Conservation (phyloP, 2,329 filamentous ascomycete species). For the Berkeleyomyces basicola region DNA sequence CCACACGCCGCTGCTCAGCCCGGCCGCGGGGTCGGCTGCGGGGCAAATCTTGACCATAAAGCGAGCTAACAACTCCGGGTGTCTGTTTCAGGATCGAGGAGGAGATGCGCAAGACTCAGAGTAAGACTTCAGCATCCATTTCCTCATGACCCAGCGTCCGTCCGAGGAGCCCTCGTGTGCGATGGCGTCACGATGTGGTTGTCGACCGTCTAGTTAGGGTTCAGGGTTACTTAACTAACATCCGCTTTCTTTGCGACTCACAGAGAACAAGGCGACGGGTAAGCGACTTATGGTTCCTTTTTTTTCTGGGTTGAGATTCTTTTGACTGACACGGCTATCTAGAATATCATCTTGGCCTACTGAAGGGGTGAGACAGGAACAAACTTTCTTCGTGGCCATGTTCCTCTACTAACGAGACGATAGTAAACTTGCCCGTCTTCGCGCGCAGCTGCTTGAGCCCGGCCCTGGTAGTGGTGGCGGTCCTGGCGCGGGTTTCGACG, state of each 20-base stretch:
- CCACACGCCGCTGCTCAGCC: background rate
- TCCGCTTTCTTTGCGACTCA: slow-evolving; percentile 10
- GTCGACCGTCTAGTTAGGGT: background rate
- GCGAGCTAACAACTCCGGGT: slow-evolving; percentile 15
- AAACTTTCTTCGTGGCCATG: background rate
- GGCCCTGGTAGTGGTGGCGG: slow-evolving; percentile 61
- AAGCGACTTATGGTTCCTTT: slow-evolving; percentile 23
- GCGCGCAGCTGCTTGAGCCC: slow-evolving; percentile 88
- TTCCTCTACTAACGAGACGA: background rate
- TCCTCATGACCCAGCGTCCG: background rate
- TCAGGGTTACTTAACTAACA: slow-evolving; percentile 4
- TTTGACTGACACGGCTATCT: background rate
- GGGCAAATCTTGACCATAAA: background rate
- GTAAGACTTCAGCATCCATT: slow-evolving; percentile 34
- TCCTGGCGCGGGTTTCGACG: slow-evolving; percentile 74
- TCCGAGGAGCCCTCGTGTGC: background rate
- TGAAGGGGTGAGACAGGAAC: slow-evolving; percentile 61
- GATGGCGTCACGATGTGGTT: background rate
- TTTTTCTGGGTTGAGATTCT: background rate
- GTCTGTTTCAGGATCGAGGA: slow-evolving; percentile 71
- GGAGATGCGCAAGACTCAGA: slow-evolving; percentile 98
- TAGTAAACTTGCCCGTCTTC: slow-evolving; percentile 87
- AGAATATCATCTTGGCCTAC: slow-evolving; percentile 96
- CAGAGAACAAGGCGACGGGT: slow-evolving; percentile 99
- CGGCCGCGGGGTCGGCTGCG: background rate